Percentiles rank a stretch among this genome's conserved stretches.
These are phyloP conservation scores for Tylopilus balloui DNA, from an alignment of 768 basidiomycete species.

Conservation along the genomic window DNA sequence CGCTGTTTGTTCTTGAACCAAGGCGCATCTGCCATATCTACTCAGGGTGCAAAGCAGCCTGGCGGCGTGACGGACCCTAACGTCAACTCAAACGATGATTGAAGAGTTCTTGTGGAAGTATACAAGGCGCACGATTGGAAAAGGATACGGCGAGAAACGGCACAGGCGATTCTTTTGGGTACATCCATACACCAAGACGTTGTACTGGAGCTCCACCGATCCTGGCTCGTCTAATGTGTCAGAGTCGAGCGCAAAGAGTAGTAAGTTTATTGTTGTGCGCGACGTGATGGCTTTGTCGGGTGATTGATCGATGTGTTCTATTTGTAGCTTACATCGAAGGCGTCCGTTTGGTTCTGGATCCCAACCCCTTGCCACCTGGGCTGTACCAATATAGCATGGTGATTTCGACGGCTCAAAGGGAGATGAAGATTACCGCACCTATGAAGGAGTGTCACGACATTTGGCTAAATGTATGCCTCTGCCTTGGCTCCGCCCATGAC, in stretches of 20 bases:
- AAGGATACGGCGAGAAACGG: constrained; percentile 82
- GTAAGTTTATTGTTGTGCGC: constrained; percentile 62
- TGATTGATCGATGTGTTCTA: constrained; percentile 1
- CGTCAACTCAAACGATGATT: constrained; percentile 98
- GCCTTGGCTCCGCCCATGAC: constrained; percentile 2
- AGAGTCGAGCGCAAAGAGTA: constrained; percentile 94
- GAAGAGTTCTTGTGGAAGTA: constrained; percentile 99
- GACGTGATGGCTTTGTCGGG: constrained; percentile 7
- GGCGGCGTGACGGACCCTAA: constrained; percentile 73
- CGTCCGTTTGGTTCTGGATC: constrained; percentile 87
- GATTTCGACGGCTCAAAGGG: constrained; percentile 87
- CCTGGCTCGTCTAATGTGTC: constrained; percentile 84
- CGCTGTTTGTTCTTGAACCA: constrained; percentile 47
- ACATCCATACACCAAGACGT: constrained; percentile 96
- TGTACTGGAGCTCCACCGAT: constrained; percentile 96
- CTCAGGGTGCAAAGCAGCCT: constrained; percentile 29
- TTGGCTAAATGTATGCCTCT: constrained; percentile 72
- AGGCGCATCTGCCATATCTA: constrained; percentile 42
- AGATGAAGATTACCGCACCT: constrained; percentile 97
- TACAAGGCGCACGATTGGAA: constrained; percentile 83
- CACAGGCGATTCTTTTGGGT: constrained; percentile 99
- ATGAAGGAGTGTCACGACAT: constrained; percentile 96
- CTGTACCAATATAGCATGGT: constrained; percentile 90
- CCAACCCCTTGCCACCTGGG: constrained; percentile 94
- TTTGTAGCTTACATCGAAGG: constrained; percentile 86